A percentile compares a stretch with the other conserved stretches of the same genome.
Evolutionary conservation across 2,329 filamentous ascomycete genomes (phyloP).

Genomic region (Colletotrichum tropicicola): DNA sequence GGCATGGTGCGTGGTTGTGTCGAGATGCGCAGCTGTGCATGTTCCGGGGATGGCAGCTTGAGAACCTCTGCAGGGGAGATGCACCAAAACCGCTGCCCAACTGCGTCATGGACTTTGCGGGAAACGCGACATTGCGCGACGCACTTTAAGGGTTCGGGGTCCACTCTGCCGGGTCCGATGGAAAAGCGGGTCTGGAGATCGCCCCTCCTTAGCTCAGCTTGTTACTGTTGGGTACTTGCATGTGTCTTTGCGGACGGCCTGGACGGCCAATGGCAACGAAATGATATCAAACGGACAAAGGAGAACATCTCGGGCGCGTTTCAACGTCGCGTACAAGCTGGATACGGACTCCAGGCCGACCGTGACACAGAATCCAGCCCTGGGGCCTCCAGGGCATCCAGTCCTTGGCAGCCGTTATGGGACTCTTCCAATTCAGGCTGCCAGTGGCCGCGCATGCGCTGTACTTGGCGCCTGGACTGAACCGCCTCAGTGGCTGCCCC

Average conservation of each 20-base stretch:
- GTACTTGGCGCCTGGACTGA: conserved; percentile 19
- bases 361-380: not conserved
- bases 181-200: conserved; percentile 8
- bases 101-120: conserved; percentile 39
- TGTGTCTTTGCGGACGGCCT: not conserved
- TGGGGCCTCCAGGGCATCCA: not conserved
- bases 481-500: conserved; percentile 13
- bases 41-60: not conserved
- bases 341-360: not conserved
- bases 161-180: conserved; percentile 22
- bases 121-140: conserved; percentile 34
- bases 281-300: not conserved
- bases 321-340: not conserved
- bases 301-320: not conserved
- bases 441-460: conserved; percentile 16
- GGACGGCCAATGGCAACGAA: not conserved
- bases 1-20: conserved; percentile 61
- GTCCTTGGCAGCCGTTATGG: not conserved
- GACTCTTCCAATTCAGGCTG: conserved; percentile 7
- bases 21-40: not conserved
- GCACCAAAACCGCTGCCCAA: conserved; percentile 1
- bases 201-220: not conserved
- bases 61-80: conserved; percentile 19
- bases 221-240: conserved; percentile 9
- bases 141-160: conserved; percentile 9